phyloP scores from a whole-genome alignment of 2,329 filamentous ascomycete species.

The Hyphodiscus sp. region DNA sequence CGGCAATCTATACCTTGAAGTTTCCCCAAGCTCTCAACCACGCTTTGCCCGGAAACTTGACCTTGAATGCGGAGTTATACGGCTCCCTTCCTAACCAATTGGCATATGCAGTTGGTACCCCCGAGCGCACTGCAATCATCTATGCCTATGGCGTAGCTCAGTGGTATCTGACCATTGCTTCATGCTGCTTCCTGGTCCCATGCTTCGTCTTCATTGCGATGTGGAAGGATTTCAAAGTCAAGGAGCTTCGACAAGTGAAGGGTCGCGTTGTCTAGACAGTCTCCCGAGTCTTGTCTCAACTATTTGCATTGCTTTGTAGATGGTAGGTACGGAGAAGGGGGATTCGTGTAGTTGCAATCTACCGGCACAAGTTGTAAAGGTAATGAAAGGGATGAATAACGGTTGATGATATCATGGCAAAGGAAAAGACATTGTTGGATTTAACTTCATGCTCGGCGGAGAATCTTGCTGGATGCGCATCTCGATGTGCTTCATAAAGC shows the following conservation, averaged over 20 bases:
- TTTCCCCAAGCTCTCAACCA: slow-evolving; percentile 33
- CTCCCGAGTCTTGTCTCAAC: neutral
- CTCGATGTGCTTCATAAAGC: too few relatives aligned
- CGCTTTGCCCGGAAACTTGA: slow-evolving; percentile 39
- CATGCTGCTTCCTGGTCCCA: slow-evolving; percentile 35
- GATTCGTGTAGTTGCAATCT: neutral
- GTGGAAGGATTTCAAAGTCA: slow-evolving; percentile 44
- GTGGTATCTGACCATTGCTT: slow-evolving; percentile 36
- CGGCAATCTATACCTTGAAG: slow-evolving; percentile 58
- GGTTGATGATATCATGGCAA: neutral
- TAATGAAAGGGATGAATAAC: neutral
- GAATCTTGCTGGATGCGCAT: neutral
- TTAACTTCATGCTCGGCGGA: neutral
- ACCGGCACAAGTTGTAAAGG: neutral
- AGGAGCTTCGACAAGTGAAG: slow-evolving; percentile 27
- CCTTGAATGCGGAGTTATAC: slow-evolving; percentile 35
- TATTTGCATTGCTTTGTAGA: neutral
- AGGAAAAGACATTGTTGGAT: neutral
- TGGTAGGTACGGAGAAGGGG: neutral
- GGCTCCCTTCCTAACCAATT: slow-evolving; percentile 47
- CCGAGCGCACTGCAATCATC: slow-evolving; percentile 50
- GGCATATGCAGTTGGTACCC: slow-evolving; percentile 42
- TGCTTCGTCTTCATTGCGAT: slow-evolving; percentile 35
- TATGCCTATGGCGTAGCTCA: slow-evolving; percentile 50
- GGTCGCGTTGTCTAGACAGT: slow-evolving; percentile 17